Conservation (phyloP, 2,329 filamentous ascomycete species). For the Dryadomyces quercus-mongolicae region DNA sequence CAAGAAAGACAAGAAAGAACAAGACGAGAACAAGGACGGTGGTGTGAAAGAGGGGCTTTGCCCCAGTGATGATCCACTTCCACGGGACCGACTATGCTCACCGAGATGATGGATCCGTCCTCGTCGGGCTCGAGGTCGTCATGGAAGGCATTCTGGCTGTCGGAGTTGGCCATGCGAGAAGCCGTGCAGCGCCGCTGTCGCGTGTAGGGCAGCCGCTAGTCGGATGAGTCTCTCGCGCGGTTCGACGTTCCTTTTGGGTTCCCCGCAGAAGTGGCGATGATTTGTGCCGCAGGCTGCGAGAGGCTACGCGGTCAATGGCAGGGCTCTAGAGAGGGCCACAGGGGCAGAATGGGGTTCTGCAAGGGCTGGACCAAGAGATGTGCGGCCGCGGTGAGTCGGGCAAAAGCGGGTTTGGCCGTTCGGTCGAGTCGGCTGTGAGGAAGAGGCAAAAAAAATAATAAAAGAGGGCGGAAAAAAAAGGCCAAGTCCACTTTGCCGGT, state of each 20-base stretch:
- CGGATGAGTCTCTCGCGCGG: neutral
- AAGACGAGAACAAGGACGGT: neutral
- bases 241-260: neutral
- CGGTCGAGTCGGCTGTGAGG: neutral
- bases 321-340: neutral
- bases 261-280: neutral
- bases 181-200: neutral
- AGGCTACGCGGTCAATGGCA: neutral
- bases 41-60: neutral
- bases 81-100: constrained; percentile 9
- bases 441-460: neutral
- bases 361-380: neutral
- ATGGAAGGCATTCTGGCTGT: constrained; percentile 32
- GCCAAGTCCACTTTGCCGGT: neutral
- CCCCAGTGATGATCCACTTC: neutral
- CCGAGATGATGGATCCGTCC: constrained; percentile 33
- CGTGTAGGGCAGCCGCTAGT: no score
- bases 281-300: no score
- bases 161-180: constrained; percentile 17
- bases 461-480: neutral
- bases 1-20: neutral
- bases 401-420: neutral
- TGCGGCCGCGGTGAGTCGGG: neutral
- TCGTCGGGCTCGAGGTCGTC: constrained; percentile 33
- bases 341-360: neutral